Percentiles rank a stretch among this genome's conserved stretches.
Conservation (phyloP, 257 asterid species). For the Henckelia pumila region DNA sequence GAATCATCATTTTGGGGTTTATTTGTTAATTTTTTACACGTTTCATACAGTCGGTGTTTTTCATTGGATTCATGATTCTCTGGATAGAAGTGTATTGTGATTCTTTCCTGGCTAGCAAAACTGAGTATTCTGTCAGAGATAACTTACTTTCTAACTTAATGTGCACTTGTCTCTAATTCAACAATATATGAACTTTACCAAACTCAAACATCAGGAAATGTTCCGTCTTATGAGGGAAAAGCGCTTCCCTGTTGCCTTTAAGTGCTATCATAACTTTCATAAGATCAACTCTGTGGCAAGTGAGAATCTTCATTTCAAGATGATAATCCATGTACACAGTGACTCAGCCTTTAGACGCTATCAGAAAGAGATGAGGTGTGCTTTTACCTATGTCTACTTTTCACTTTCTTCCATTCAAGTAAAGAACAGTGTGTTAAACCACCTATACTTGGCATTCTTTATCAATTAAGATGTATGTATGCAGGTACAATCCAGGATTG, state of each 20-base stretch:
- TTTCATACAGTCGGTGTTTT: not conserved
- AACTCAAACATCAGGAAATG: conserved; percentile 68
- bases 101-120: conserved; percentile 8
- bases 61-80: not conserved
- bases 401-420: not conserved
- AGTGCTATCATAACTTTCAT: conserved; percentile 78
- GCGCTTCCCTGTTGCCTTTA: conserved; percentile 78
- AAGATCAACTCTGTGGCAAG: conserved; percentile 52
- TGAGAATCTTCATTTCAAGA: conserved; percentile 79
- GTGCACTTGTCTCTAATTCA: conserved; percentile 20
- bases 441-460: conserved; percentile 16
- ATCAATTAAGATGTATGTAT: conserved; percentile 29
- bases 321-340: conserved; percentile 90
- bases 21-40: not conserved
- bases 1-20: not conserved
- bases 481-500: conserved; percentile 75
- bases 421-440: conserved; percentile 14
- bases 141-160: not conserved
- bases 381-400: conserved; percentile 11
- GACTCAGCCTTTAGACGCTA: conserved; percentile 90
- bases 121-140: not conserved
- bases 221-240: conserved; percentile 75
- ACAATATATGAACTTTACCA: conserved; percentile 6
- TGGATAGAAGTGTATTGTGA: conserved; percentile 17
- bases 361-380: conserved; percentile 94